Evolutionary conservation across 1,284 basidiomycete species (phyloP), one percentile per base, ranked within the genome.

Genomic region (Trametes hirsuta): DNA sequence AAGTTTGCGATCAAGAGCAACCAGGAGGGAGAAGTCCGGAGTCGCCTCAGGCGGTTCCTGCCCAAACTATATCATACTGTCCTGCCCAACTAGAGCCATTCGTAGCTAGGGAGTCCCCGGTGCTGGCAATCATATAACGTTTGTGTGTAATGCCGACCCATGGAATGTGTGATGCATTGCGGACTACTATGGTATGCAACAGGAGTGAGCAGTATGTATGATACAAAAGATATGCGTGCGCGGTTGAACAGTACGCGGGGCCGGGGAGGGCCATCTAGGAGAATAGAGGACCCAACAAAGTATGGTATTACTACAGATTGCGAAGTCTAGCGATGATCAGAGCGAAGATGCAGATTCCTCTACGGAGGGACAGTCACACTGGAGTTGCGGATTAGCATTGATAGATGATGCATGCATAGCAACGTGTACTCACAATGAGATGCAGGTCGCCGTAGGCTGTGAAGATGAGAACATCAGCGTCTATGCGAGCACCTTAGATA

Each of bases 301-400:
- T 62, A 62, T 46, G 53, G 62, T 63, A 64, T 64, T 49, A 51
- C 39, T 57, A 55, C 61, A 49, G 55, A 48, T 59, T 67, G 39
- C 51, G 41, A 22, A 50, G 25, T 61, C 50, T 53, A 55, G 51
- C 52, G 59, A 21, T 58, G 63, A 61, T 58, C 60, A 59, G 24
- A 65, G 66, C 39, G 68, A 65, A 36, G 65, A 57, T 40, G 71
- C 73, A 36, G 84, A 71, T 69, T 95, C 93, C 74, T 95, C 93
- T 47, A 96, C 94, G 3, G 90, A 84, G 35, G 93, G 92, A 69
- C 94, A 97, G 73, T 95, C 91, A 72, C 94, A 97, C 88, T 91
- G 61, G 22, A 60, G 40, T 41, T 30, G 18, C 61, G 52, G 42
- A 56, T 59, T 47, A 35, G 41, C 24, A 2, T 39, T 2, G 12